Conservation (phyloP, 2,329 filamentous ascomycete species). For the Talaromyces atroroseus region DNA sequence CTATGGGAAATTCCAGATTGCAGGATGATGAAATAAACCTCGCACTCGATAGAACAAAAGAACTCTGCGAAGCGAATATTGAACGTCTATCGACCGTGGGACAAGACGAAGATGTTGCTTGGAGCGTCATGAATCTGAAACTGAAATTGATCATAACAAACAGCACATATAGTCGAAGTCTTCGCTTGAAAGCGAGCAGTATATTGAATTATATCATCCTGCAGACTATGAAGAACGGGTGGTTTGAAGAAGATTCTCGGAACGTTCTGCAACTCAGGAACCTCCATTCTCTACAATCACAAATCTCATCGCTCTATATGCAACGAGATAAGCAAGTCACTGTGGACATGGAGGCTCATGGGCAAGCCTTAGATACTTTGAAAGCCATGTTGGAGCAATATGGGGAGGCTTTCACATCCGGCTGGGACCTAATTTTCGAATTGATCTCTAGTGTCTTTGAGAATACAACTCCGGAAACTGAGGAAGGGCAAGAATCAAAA, state of each 20-base stretch:
- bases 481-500: constrained; percentile 24
- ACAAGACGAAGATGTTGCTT: constrained; percentile 63
- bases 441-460: constrained; percentile 79
- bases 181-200: constrained; percentile 53
- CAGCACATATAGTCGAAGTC: constrained; percentile 31
- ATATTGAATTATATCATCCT: constrained; percentile 49
- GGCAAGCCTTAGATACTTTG: constrained; percentile 70
- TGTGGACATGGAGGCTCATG: constrained; percentile 73
- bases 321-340: constrained; percentile 53
- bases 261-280: constrained; percentile 66
- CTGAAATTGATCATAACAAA: constrained; percentile 45
- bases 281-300: constrained; percentile 59
- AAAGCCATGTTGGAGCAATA: constrained; percentile 81
- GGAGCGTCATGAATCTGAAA: constrained; percentile 60
- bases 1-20: constrained; percentile 36
- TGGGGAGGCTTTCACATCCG: constrained; percentile 73
- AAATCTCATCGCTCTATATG: constrained; percentile 56
- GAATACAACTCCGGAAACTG: constrained; percentile 25
- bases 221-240: constrained; percentile 38
- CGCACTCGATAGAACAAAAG: constrained; percentile 67
- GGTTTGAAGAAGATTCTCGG: constrained; percentile 40
- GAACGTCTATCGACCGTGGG: constrained; percentile 65
- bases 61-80: constrained; percentile 68
- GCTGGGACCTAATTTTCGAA: constrained; percentile 81
- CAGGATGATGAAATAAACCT: constrained; percentile 43